These are phyloP conservation scores for Paramecium pentaurelia DNA, from an alignment of 73 alveolate species.

Conservation along the genomic window DNA sequence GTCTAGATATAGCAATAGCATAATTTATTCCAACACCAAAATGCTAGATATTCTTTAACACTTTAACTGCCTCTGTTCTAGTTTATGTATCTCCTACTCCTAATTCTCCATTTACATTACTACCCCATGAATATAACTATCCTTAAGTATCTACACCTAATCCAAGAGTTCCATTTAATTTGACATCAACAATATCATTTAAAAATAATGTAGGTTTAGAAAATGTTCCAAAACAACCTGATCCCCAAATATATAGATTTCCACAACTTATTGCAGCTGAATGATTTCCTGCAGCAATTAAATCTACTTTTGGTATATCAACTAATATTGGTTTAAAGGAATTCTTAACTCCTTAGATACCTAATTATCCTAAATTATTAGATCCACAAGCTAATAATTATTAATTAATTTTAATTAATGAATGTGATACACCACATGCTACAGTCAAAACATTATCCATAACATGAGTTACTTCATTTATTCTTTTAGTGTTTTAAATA, in stretches of 20 bases:
- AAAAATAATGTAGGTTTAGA: slow-evolving; percentile 10
- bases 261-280: slow-evolving; percentile 11
- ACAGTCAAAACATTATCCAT: slow-evolving; percentile 3
- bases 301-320: not conserved
- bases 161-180: slow-evolving; percentile 4
- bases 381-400: slow-evolving; percentile 34
- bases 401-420: not conserved
- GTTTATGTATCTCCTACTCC: slow-evolving; percentile 32
- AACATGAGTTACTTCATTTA: not conserved
- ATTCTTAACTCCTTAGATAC: not conserved
- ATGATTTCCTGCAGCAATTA: slow-evolving; percentile 39
- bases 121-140: slow-evolving; percentile 18
- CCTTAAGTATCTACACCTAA: not conserved
- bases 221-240: slow-evolving; percentile 41
- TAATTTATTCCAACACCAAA: not conserved
- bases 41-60: not conserved
- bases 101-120: slow-evolving; percentile 44
- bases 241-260: slow-evolving; percentile 34
- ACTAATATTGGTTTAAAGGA: not conserved
- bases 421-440: slow-evolving; percentile 33
- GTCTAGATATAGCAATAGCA: not conserved
- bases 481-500: not conserved
- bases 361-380: slow-evolving; percentile 12
- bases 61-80: not conserved
- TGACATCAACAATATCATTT: not conserved